Percentiles rank a stretch among this genome's conserved stretches.
These are phyloP conservation scores for Onygenales sp. DNA, from an alignment of 2,329 filamentous ascomycete genomes.

Conservation along the genomic window DNA sequence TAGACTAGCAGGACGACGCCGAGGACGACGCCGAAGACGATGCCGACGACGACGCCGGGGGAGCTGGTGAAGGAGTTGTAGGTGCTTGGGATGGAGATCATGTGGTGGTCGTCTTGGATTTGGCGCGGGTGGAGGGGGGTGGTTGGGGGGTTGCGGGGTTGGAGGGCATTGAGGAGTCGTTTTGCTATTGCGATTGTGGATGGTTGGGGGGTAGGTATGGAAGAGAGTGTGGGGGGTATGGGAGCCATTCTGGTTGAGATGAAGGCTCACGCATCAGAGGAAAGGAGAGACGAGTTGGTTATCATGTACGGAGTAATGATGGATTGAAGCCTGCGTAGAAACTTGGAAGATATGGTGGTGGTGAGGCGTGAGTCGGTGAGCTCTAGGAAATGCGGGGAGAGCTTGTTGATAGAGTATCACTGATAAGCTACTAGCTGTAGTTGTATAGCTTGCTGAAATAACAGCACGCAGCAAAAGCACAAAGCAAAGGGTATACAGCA, in stretches of 20 bases:
- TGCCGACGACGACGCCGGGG: slow-evolving; percentile 52
- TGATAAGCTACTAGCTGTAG: too few species aligned
- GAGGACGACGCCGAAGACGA: slow-evolving; percentile 40
- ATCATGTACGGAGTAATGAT: too few species aligned
- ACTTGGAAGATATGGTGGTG: too few species aligned
- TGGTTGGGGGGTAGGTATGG: neutral
- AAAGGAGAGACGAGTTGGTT: too few species aligned
- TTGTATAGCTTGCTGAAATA: neutral
- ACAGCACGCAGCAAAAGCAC: neutral
- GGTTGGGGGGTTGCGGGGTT: neutral
- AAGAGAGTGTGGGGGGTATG: too few species aligned
- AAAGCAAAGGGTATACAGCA: neutral
- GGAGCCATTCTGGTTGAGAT: too few species aligned
- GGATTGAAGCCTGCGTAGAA: too few species aligned
- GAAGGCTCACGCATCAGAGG: too few species aligned
- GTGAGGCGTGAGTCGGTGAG: too few species aligned
- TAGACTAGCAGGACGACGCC: slow-evolving; percentile 47
- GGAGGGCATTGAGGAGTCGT: neutral
- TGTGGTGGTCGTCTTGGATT: slow-evolving; percentile 16
- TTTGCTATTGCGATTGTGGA: neutral
- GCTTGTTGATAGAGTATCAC: too few species aligned
- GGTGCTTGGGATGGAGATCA: slow-evolving; percentile 49
- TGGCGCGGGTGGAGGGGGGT: neutral
- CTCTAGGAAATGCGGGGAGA: too few species aligned
- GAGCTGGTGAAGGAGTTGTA: slow-evolving; percentile 47